Base-by-base conservation (phyloP, 805 yeast genomes). In the Teunomyces lycoperdinae region DNA sequence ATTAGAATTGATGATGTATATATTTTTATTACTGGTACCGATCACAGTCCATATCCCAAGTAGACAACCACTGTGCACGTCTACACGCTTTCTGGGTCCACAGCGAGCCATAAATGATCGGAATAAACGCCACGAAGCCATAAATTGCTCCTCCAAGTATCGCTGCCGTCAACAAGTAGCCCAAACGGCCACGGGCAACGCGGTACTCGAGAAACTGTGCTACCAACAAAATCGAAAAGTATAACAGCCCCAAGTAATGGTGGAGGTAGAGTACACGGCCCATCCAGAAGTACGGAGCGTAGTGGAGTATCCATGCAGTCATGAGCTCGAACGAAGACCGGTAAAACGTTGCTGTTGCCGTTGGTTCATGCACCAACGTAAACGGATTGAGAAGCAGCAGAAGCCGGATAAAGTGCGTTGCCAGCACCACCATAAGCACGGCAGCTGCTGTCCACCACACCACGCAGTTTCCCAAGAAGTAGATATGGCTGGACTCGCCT, bases 391-490 rank as follows among this genome's bases (percentile, higher is more conserved):
- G 43, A 30, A 50, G 52, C 32, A 49, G 53, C 14, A 70, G 43
- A 6, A 58, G 9, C 43, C 63, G 56, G 30, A 65, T 27, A 1
- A 43, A 46, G 24, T 58, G 57, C 40, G 55, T 57, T 9, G 56
- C 26, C 3, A 53, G 39, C 7, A 63, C 52, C 14, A 74, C 56
- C 8, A 66, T 45, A 6, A 79, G 51, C 14, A 68, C 53, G 3
- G 70, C 45, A 10, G 72, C 56, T 3, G 36, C 42, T 3, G 13
- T 11, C 24, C 24, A 41, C 43, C 41, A 31, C 31, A 44, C 27
- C 10, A 78, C 74, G 16, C 78, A 66, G 63, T 87, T 89, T 5
- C 95, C 95, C 11, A 85, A 56, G 26, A 79, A 73, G 60, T 84
- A 85, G 30, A 87, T 68, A 46, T 67, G 68, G 40, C 62, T 59